These are phyloP conservation scores for Celoporthe dispersa DNA, from an alignment of 2,329 filamentous ascomycete species.

Conservation along the genomic window DNA sequence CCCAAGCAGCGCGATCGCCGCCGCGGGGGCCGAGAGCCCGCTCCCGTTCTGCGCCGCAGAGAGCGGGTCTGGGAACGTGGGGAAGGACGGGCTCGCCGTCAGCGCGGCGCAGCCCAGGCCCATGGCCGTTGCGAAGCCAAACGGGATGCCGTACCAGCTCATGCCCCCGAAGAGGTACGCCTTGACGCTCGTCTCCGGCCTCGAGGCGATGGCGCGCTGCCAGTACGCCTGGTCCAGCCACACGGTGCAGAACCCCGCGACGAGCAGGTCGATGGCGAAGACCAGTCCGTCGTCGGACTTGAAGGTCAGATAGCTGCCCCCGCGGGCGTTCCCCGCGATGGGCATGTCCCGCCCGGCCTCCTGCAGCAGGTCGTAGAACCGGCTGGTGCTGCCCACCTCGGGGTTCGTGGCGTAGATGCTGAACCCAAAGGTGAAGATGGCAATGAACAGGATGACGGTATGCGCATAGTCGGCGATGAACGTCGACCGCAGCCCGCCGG, in stretches of 20 bases:
- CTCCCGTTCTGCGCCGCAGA: conserved; percentile 37
- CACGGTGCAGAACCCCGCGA: conserved; percentile 42
- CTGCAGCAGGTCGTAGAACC: conserved; percentile 44
- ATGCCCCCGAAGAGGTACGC: conserved; percentile 48
- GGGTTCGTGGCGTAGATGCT: conserved; percentile 39
- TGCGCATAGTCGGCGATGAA: conserved; percentile 49
- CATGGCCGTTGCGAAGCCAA: conserved; percentile 42
- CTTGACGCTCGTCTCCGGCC: conserved; percentile 45
- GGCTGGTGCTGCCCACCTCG: conserved; percentile 38
- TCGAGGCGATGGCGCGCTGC: conserved; percentile 48
- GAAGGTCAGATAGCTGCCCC: conserved; percentile 45
- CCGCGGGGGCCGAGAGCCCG: conserved; percentile 39
- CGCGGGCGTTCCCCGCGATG: conserved; percentile 38
- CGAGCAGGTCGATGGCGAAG: conserved; percentile 44
- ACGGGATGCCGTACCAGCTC: conserved; percentile 45
- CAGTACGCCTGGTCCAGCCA: conserved; percentile 50
- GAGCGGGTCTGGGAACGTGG: conserved; percentile 40
- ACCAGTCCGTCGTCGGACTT: conserved; percentile 42
- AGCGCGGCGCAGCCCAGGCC: conserved; percentile 42
- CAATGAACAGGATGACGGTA: conserved; percentile 45
- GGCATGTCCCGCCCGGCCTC: conserved; percentile 40
- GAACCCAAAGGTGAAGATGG: conserved; percentile 46
- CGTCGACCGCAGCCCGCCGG: conserved; percentile 44
- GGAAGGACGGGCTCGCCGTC: conserved; percentile 34
- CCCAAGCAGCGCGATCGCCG: conserved; percentile 42